Base-by-base conservation (phyloP, 345 rosid species). In the Luvunga scandens region DNA sequence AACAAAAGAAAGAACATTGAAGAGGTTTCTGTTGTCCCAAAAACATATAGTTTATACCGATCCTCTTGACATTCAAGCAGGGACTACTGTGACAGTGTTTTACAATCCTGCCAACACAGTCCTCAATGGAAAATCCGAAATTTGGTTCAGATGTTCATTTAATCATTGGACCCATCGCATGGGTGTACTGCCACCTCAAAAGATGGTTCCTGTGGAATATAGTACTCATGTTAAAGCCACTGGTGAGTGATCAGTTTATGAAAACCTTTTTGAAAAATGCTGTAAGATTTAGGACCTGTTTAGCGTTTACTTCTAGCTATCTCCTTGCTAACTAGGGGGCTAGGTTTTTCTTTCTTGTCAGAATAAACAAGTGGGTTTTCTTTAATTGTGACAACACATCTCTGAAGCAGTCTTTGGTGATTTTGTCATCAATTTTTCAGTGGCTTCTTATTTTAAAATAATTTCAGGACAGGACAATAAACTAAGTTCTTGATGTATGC, bases 81-180 rank as follows among this genome's bases (percentile, higher is more conserved):
- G 99, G 82, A 88, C 78, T 36, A 77, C 79, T 0, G 93, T 79
- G 75, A 90, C 88, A 7, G 88, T 93, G 73, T 84, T 91, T 64
- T 95, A 95, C 75, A 95, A 95, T 79, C 98, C 99, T 82, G 75
- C 92, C n/a, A 91, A 87, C 82, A 90, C 97, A 1, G 87, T 89
- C 82, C 88, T 95, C 77, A 91, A 89, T 73, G 97, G 96, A 72
- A 95, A 93, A 79, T 81, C 90, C 36, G 96, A 95, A 80, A 84
- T 91, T 83, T 95, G 97, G 99, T 91, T 93, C 86, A 92, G 94
- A 89, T 84, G 94, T 77, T 93, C 98, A 74, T 95, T 93, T 77
- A 93, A 95, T 83, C 94, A 96, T 56, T 95, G 99, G 98, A 93
- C 94, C 56, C 97, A 95, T 80, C 87, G 82, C 34, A 72, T 78